Percentiles rank a stretch among this genome's conserved stretches.
Evolutionary conservation across 2,329 filamentous ascomycete species (phyloP).

Genomic region (Orbilia quercus): DNA sequence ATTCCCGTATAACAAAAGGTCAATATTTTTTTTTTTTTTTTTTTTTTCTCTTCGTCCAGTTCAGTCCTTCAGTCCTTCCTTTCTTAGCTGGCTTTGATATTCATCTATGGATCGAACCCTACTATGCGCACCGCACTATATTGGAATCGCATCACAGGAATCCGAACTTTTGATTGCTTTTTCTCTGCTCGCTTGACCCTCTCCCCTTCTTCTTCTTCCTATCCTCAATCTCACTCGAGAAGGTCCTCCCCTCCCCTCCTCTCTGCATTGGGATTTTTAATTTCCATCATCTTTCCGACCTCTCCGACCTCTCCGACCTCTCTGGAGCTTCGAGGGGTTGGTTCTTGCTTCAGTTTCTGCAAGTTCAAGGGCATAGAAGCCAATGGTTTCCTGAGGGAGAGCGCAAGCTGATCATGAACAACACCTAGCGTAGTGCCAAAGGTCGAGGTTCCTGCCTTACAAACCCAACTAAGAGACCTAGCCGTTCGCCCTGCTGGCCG

Average conservation of each 20-base stretch:
- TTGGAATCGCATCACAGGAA: slow-evolving; percentile 48
- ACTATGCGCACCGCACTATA: slow-evolving; percentile 53
- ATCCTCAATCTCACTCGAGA: slow-evolving; percentile 27
- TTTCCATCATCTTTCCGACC: slow-evolving; percentile 37
- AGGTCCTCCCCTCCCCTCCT: slow-evolving; percentile 11
- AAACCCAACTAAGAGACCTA: slow-evolving; percentile 47
- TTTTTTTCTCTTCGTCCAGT: too few relatives aligned
- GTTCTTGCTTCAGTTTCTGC: slow-evolving; percentile 53
- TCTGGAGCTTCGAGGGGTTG: slow-evolving; percentile 44
- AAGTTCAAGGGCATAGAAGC: slow-evolving; percentile 51
- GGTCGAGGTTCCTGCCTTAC: slow-evolving; percentile 48
- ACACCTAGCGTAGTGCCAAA: slow-evolving; percentile 54
- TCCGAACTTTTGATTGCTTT: slow-evolving; percentile 44
- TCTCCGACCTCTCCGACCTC: slow-evolving; percentile 26
- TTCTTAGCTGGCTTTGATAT: slow-evolving; percentile 48
- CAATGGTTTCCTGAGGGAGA: slow-evolving; percentile 49
- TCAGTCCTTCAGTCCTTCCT: too few relatives aligned
- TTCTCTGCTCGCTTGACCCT: slow-evolving; percentile 26
- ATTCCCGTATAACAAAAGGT: slow-evolving; percentile 50
- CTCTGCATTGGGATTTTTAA: slow-evolving; percentile 48
- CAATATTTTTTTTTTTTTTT: slow-evolving; percentile 26
- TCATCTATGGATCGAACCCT: slow-evolving; percentile 53
- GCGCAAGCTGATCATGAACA: slow-evolving; percentile 54
- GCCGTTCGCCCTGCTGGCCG: slow-evolving; percentile 55
- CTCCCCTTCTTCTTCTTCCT: slow-evolving; percentile 20